phyloP scores from a whole-genome alignment of 1,284 basidiomycete genomes.

The Xerocomus nothofagi region DNA sequence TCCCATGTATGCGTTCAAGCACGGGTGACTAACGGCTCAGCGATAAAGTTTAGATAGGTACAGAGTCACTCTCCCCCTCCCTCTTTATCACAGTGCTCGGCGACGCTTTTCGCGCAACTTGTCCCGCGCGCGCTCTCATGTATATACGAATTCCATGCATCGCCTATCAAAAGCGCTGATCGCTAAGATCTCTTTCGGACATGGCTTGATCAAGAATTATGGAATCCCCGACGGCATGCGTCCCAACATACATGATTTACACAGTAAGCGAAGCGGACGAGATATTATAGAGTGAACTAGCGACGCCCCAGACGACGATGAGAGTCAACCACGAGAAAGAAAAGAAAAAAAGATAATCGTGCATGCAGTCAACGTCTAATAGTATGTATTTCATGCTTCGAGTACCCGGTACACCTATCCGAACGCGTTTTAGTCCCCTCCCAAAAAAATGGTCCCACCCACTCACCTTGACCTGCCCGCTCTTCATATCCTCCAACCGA shows the following conservation, averaged over 20 bases:
- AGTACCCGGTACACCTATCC: conserved; percentile 54
- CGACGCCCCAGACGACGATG: not conserved
- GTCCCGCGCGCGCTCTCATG: conserved; percentile 6
- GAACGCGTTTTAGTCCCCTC: too few species aligned
- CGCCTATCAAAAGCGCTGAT: not conserved
- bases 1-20: not conserved
- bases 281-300: not conserved
- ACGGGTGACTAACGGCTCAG: conserved; percentile 14
- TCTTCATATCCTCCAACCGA: conserved; percentile 86
- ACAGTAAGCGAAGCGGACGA: not conserved
- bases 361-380: not conserved
- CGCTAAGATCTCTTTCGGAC: not conserved
- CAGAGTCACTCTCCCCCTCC: not conserved
- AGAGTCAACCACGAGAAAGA: not conserved
- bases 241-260: conserved; percentile 2
- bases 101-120: not conserved
- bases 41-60: conserved; percentile 4
- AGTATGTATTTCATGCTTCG: conserved; percentile 20
- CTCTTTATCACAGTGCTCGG: not conserved
- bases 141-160: conserved; percentile 9
- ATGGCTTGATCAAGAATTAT: not conserved
- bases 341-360: not conserved
- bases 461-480: conserved; percentile 71
- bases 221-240: not conserved
- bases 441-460: too few species aligned